Evolutionary conservation across 225 moss, liverwort and hornwort species (phyloP), one percentile per base, ranked within the genome.

Genomic region (Marchantia paleacea): DNA sequence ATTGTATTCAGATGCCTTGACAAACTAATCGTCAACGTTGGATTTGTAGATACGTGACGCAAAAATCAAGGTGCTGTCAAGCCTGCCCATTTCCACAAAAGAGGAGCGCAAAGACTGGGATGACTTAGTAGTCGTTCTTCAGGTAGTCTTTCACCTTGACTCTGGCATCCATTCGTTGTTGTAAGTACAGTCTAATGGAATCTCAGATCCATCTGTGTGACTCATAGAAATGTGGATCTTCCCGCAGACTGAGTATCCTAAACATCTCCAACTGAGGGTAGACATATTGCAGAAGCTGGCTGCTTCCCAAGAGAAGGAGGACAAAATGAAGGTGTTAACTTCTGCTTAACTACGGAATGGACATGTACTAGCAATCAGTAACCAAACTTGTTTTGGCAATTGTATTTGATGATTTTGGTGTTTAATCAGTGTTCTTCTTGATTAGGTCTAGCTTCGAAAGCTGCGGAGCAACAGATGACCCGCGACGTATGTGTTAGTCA

Each of bases 91-190:
- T 64, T 85, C 78, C 67, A 89, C 93, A 73, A 87, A 87, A 86
- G 93, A 90, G 69, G 97, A 97, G 82, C 89, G 89, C 70, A 91
- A 93, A 88, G 97, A 95, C 79, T 95, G 92, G 93, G 95, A 97
- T 79, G 90, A 90, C 69, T 87, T 97, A 75, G 91, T 88, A 52
- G 78, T 76, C 50, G 75, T 90, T 77, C 89, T 96, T 0, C 88
- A 92, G 96, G 96, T 94, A 39, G 85, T 51, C 24, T 47, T 47
- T 31, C 18, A 66, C 6, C 57, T 31, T 47, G 2, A 14, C 0
- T 55, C 24, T 13, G 72, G 74, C 26, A 55, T 53, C 74, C 4
- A 16, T 74, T 29, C 16, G 0, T 14, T 28, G 7, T 53, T 4
- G 14, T 11, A 26, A 12, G 25, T 16, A 52, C 13, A 16, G 28